Percentiles rank a stretch among this genome's conserved stretches.
phyloP scores from a whole-genome alignment of 1,284 basidiomycete genomes.

The Ganoderma lingzhi region DNA sequence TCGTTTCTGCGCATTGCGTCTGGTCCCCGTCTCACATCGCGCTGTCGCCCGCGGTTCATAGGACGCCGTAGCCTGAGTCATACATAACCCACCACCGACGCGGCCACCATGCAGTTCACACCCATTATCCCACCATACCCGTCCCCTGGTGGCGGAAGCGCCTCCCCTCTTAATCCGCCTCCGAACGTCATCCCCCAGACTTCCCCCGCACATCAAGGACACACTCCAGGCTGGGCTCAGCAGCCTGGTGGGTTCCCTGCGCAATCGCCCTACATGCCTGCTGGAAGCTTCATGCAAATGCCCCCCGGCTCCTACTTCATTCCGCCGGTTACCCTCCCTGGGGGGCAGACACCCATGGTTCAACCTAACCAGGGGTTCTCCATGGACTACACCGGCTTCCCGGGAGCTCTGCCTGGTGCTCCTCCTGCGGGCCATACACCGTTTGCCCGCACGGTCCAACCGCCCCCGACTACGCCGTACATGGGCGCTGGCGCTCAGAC shows the following conservation, averaged over 20 bases:
- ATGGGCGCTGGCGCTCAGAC: constrained; percentile 28
- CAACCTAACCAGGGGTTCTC: constrained; percentile 35
- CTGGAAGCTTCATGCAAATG: constrained; percentile 17
- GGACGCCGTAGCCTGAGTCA: constrained; percentile 21
- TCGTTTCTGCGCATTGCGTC: constrained; percentile 13
- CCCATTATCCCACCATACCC: constrained; percentile 32
- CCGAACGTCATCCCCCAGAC: constrained; percentile 37
- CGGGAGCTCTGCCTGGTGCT: constrained; percentile 21
- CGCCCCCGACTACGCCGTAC: constrained; percentile 32
- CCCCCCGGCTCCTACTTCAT: constrained; percentile 45
- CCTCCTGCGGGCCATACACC: constrained; percentile 22
- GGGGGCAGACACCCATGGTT: constrained; percentile 33
- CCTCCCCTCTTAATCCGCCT: constrained; percentile 31
- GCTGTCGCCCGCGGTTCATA: constrained; percentile 4
- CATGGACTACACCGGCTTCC: constrained; percentile 41
- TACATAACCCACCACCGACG: constrained; percentile 18
- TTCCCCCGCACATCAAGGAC: constrained; percentile 29
- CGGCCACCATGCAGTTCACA: constrained; percentile 23
- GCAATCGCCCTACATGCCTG: constrained; percentile 30
- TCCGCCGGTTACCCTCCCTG: constrained; percentile 38
- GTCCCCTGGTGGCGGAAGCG: constrained; percentile 32
- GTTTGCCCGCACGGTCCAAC: constrained; percentile 24
- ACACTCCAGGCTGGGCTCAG: constrained; percentile 33
- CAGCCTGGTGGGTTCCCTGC: constrained; percentile 24
- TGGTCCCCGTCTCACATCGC: constrained; percentile 16